Percentiles rank a stretch among this genome's conserved stretches.
Evolutionary conservation across 208 protist genomes (phyloP).

Genomic region (Crithidia expoeki): DNA sequence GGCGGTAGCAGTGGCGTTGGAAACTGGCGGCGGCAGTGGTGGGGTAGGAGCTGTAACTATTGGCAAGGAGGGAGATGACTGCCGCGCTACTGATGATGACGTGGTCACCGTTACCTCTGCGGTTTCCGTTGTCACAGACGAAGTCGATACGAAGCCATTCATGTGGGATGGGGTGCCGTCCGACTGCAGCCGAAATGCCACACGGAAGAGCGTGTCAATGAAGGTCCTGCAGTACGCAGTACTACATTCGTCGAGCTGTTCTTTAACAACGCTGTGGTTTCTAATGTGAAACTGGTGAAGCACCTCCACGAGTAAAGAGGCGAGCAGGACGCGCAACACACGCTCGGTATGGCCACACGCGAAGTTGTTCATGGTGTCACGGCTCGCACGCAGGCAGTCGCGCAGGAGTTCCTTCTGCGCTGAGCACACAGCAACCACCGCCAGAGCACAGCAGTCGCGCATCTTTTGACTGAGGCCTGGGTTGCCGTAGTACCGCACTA

Average conservation of each 20-base stretch:
- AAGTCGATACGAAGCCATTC: conserved; percentile 11
- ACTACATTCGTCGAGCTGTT: conserved; percentile 13
- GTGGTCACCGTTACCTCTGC: not conserved
- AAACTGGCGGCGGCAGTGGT: not conserved
- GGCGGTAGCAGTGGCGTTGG: not conserved
- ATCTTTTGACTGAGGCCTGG: conserved; percentile 31
- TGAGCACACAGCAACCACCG: conserved; percentile 28
- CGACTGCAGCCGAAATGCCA: conserved; percentile 2
- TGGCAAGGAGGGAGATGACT: too few relatives aligned
- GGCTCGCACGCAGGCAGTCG: conserved; percentile 16
- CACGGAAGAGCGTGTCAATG: conserved; percentile 24
- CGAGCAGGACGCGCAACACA: conserved; percentile 31
- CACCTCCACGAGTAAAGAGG: conserved; percentile 36
- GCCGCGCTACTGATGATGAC: not conserved
- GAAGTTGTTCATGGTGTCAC: conserved; percentile 8
- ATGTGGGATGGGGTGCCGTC: not conserved
- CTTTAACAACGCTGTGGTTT: conserved; percentile 11
- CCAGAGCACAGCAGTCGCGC: conserved; percentile 31
- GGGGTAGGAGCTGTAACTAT: not conserved
- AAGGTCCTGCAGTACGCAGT: conserved; percentile 26
- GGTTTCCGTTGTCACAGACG: not conserved
- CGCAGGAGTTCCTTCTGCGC: conserved; percentile 16
- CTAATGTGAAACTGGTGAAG: conserved; percentile 40
- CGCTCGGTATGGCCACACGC: conserved; percentile 13
- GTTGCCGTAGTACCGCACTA: conserved; percentile 27